phyloP scores from a whole-genome alignment of 2,329 filamentous ascomycete species.

The Dactylellina parvicollis region DNA sequence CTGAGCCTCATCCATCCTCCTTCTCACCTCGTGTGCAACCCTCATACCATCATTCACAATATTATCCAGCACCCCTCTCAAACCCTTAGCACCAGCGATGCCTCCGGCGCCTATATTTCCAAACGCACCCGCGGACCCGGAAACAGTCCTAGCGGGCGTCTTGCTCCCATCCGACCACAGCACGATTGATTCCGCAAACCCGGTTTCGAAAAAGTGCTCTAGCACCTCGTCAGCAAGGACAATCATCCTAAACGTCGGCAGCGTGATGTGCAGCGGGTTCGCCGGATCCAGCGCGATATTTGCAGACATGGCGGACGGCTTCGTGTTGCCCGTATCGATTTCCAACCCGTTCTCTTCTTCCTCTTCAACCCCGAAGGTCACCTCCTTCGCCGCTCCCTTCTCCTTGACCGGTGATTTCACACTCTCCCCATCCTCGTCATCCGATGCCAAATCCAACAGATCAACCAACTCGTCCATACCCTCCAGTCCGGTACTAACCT shows the following conservation, averaged over 20 bases:
- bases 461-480: slow-evolving; percentile 63
- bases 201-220: slow-evolving; percentile 96
- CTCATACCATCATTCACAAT: slow-evolving; percentile 98
- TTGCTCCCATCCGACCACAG: slow-evolving; percentile 66
- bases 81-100: slow-evolving; percentile 71
- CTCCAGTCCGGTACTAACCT: slow-evolving; percentile 66
- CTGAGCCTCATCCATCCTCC: slow-evolving; percentile 95
- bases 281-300: slow-evolving; percentile 92
- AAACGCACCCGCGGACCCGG: slow-evolving; percentile 61
- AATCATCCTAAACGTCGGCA: slow-evolving; percentile 98
- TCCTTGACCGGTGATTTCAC: slow-evolving; percentile 50
- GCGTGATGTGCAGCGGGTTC: slow-evolving; percentile 91
- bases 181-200: slow-evolving; percentile 91
- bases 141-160: slow-evolving; percentile 60
- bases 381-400: slow-evolving; percentile 56
- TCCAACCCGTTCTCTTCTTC: neutral
- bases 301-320: slow-evolving; percentile 76
- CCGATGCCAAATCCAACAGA: slow-evolving; percentile 61
- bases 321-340: slow-evolving; percentile 59
- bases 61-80: slow-evolving; percentile 93
- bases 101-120: slow-evolving; percentile 66
- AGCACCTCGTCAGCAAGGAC: slow-evolving; percentile 94
- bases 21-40: slow-evolving; percentile 84
- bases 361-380: slow-evolving; percentile 19
- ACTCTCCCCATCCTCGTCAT: slow-evolving; percentile 55